Base-by-base conservation (phyloP, 2,329 filamentous ascomycete genomes). In the Plectosphaerella plurivora region DNA sequence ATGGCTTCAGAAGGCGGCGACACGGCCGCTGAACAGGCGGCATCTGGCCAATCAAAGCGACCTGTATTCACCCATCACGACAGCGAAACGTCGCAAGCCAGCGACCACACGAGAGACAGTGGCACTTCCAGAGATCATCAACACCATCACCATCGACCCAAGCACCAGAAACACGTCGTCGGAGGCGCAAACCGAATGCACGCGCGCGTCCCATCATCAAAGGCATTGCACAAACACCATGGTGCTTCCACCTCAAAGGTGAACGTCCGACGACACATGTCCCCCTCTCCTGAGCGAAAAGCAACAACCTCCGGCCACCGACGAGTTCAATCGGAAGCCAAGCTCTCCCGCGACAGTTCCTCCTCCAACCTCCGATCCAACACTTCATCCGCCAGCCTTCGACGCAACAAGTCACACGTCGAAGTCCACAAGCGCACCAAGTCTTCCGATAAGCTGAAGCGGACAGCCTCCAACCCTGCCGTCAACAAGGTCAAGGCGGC, bases 381-480 rank as follows among this genome's bases (percentile, higher is more conserved):
- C 65, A 59, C 69, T 12, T 83, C 82, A 4, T 73, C 81, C 50
- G 69, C 75, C 15, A 81, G 67, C 60, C 68, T 84, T 51, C 83
- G 82, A 69, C 80, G 81, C 64, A 84, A 84, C 64, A 77, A 76
- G 47, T 86, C 82, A 22, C 75, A 81, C 58, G 76, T 73, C 61
- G 81, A 84, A 56, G 73, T 85, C 41, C 65, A 63, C 59, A 81
- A 78, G 61, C 75, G 75, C 53, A 69, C 68, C 45, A 81, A 77
- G 60, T 78, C 79, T 14, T 67, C 73, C 42, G 73, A 75, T 56
- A 76, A 73, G 59, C 70, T 82, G 48, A 82, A 82, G 63, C 76
- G 78, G 53, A 73, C 76, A 22, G 68, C 73, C 12, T 81, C 78
- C 50, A 76, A 79, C 51, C 76, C 75, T 25, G 70, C 72, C 53